phyloP scores from a whole-genome alignment of 2,329 filamentous ascomycete species.

The Aspergillus unguis region DNA sequence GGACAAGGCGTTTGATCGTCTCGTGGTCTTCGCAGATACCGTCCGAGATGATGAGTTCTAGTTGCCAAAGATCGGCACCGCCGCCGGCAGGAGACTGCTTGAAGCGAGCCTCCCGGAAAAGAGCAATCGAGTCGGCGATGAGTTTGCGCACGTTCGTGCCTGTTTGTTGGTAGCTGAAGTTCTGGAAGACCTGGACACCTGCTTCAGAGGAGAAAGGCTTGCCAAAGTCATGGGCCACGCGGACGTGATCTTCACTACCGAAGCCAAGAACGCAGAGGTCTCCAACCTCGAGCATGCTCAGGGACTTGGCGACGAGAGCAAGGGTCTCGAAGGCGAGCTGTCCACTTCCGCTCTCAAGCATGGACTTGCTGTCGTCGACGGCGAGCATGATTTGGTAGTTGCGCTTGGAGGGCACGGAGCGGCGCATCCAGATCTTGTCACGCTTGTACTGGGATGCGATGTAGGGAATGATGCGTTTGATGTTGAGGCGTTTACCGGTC shows the following conservation, averaged over 20 bases:
- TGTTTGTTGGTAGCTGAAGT: slow-evolving; percentile 80
- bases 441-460: slow-evolving; percentile 98
- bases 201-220: slow-evolving; percentile 76
- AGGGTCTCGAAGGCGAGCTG: slow-evolving; percentile 88
- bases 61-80: slow-evolving; percentile 82
- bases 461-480: slow-evolving; percentile 99
- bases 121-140: slow-evolving; percentile 70
- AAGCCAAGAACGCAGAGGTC: slow-evolving; percentile 91
- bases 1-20: slow-evolving; percentile 72
- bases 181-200: slow-evolving; percentile 77
- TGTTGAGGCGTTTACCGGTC: slow-evolving; percentile 96
- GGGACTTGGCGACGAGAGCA: slow-evolving; percentile 79
- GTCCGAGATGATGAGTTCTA: slow-evolving; percentile 89
- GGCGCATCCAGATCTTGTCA: slow-evolving; percentile 99
- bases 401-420: slow-evolving; percentile 85
- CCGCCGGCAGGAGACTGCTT: slow-evolving; percentile 52
- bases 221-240: slow-evolving; percentile 81
- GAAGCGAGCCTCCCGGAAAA: slow-evolving; percentile 73
- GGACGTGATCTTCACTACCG: slow-evolving; percentile 67
- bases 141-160: slow-evolving; percentile 81
- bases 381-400: slow-evolving; percentile 97
- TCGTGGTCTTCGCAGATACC: slow-evolving; percentile 90
- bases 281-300: slow-evolving; percentile 91
- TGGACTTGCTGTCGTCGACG: slow-evolving; percentile 91
- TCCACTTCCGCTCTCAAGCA: slow-evolving; percentile 77